Conservation (phyloP, 2,329 filamentous ascomycete species). For the Neonectria hederae region DNA sequence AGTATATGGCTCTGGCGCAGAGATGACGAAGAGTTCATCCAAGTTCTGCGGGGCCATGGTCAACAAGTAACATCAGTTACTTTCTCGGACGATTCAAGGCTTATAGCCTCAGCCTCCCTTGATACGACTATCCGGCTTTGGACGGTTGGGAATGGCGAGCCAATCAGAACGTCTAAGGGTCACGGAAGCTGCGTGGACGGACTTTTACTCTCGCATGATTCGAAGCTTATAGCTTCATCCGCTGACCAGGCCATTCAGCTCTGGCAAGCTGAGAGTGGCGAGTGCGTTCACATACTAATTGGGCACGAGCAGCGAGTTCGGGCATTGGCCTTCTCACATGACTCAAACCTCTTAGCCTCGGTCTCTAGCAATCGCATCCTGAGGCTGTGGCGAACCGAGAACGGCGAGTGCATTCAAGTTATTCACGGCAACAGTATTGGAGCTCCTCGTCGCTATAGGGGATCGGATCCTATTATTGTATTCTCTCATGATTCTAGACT, state of each 20-base stretch:
- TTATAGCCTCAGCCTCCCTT: constrained; percentile 2
- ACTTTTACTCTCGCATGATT: neutral
- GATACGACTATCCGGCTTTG: constrained; percentile 9
- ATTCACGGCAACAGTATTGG: neutral
- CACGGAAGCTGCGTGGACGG: too few relatives aligned
- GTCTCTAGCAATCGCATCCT: neutral
- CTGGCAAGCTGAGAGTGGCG: neutral
- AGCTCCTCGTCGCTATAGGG: neutral
- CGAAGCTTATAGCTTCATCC: neutral
- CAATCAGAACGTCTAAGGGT: too few relatives aligned
- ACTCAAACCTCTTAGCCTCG: neutral
- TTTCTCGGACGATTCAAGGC: constrained; percentile 24
- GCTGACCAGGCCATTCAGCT: neutral
- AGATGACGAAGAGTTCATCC: constrained; percentile 8
- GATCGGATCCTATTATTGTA: neutral
- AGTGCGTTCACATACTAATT: neutral
- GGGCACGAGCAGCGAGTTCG: neutral
- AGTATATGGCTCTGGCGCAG: neutral
- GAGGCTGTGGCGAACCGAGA: neutral
- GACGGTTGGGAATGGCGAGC: neutral
- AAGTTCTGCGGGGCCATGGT: constrained; percentile 15
- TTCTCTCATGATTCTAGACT: neutral
- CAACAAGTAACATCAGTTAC: constrained; percentile 6
- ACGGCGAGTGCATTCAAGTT: neutral
- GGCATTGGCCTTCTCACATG: neutral